Percentiles rank a stretch among this genome's conserved stretches.
These are phyloP conservation scores for Pouteria campechiana DNA, from an alignment of 179 eudicot species.

Conservation along the genomic window DNA sequence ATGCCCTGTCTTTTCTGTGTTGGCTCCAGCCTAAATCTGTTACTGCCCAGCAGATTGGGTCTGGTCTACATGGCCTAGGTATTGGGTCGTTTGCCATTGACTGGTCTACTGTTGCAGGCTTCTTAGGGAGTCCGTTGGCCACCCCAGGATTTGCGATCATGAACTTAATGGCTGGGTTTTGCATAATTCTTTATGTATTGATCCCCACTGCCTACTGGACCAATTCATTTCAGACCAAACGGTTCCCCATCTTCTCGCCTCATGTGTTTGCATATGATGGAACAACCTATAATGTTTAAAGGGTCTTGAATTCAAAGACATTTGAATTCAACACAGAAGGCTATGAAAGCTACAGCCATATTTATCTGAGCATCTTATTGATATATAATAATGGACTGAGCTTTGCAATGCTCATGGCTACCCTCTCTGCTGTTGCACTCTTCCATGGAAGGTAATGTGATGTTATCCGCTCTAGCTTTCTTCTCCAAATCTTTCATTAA, in stretches of 20 bases:
- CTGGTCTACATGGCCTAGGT: conserved; percentile 48
- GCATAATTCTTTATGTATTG: conserved; percentile 32
- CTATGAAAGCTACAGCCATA: conserved; percentile 33
- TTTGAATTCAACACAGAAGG: conserved; percentile 37
- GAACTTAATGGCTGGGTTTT: conserved; percentile 36
- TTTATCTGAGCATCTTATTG: conserved; percentile 37
- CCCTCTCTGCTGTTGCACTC: conserved; percentile 35
- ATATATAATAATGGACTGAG: conserved; percentile 43
- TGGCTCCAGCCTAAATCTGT: conserved; percentile 39
- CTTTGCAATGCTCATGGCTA: conserved; percentile 45
- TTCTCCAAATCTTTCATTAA: too few relatives aligned
- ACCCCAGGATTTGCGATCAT: conserved; percentile 68
- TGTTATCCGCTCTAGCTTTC: too few relatives aligned
- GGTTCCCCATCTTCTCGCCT: conserved; percentile 45
- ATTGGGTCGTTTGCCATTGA: conserved; percentile 46
- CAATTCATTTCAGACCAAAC: conserved; percentile 38
- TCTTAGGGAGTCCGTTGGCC: conserved; percentile 50
- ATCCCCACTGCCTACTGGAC: conserved; percentile 38
- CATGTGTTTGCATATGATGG: conserved; percentile 30
- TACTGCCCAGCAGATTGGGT: conserved; percentile 46
- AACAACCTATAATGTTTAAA: conserved; percentile 20
- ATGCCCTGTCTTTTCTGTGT: conserved; percentile 46
- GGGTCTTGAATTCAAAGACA: conserved; percentile 22
- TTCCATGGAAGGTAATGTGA: conserved; percentile 60
- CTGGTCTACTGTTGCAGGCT: conserved; percentile 49